Evolutionary conservation across 192 early-diverging fungal species (phyloP), one percentile per base, ranked within the genome.

Genomic region (Phlyctochytrium arcticum): DNA sequence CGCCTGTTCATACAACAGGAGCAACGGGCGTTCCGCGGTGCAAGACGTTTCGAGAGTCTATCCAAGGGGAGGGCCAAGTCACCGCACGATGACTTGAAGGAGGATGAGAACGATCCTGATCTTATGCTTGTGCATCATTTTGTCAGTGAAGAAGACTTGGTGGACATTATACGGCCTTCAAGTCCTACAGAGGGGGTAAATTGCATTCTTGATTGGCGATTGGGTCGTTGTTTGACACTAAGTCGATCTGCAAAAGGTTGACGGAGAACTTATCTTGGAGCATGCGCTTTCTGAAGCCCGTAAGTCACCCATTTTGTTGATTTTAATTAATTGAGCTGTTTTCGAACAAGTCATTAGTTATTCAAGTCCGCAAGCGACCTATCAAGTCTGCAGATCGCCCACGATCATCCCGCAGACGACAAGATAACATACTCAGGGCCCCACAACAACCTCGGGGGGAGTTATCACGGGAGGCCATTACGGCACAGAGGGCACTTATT

Each of bases 1-100:
- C 36, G 75, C 19, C 15, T 77, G 6, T 77, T 71, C 47, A 54
- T 77, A 19, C 62, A n/a, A 35, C 63, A 42, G 44, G 71, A 77
- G 37, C 54, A 61, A 3, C 46, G 35, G 7, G 69, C 56, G 5
- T 74, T 59, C 46, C 24, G 37, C 35, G 26, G 26, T 10, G 55
- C 73, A 26, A n/a, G n/a, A 10, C 24, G 37, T 39, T 75, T 71
- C 54, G 73, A 75, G n/a, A 23, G 37, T 6, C 44, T 53, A 17
- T 21, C 50, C 17, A 2, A 17, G 30, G 19, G 29, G 29, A 21
- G 29, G 9, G 30, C 50, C 2, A 53, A 4, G 30, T n/a, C 12
- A 44, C 15, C 0, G 21, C 19, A 27, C 8, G 50, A 53, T 26
- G 29, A 27, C 8, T 17, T 17, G 15, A 53, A 19, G 15, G 24